Percentiles rank a stretch among this genome's conserved stretches.
Conservation (phyloP, 2,329 filamentous ascomycete species). For the Cryphonectria japonica region DNA sequence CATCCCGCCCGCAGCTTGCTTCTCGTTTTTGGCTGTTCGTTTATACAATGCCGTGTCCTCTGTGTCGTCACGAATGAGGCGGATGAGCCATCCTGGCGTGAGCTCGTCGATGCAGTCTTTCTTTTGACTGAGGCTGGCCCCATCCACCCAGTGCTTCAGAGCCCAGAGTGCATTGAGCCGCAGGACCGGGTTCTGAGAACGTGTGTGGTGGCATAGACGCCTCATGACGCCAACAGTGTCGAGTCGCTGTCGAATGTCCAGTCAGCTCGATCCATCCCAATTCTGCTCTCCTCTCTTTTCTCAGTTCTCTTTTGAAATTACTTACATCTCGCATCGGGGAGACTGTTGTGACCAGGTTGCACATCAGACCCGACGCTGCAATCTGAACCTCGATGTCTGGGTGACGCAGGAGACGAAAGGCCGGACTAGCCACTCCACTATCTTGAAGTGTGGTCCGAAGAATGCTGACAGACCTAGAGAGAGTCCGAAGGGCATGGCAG, state of each 20-base stretch:
- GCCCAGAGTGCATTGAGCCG: constrained; percentile 90
- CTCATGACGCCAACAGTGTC: constrained; percentile 74
- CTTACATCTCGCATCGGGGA: constrained; percentile 88
- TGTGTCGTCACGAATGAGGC: constrained; percentile 70
- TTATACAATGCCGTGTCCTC: constrained; percentile 55
- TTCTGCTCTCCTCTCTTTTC: too few relatives aligned
- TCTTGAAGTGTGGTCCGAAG: constrained; percentile 87
- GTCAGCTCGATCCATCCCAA: constrained; percentile 29
- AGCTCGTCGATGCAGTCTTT: constrained; percentile 78
- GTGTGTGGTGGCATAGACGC: constrained; percentile 81
- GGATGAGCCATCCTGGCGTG: constrained; percentile 77
- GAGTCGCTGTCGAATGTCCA: constrained; percentile 59
- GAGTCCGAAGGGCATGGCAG: constrained; percentile 77
- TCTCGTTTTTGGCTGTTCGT: constrained; percentile 30
- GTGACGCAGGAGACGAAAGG: constrained; percentile 76
- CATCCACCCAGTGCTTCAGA: constrained; percentile 84
- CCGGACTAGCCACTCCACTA: constrained; percentile 75
- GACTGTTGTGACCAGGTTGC: constrained; percentile 84
- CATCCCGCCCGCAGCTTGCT: constrained; percentile 39
- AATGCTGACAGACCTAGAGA: constrained; percentile 83
- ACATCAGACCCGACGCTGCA: constrained; percentile 81
- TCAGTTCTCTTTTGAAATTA: constrained; percentile 27
- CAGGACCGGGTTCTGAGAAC: constrained; percentile 77
- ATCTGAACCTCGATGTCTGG: constrained; percentile 79
- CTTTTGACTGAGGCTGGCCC: constrained; percentile 72